Base-by-base conservation (phyloP, 257 asterid genomes). In the Knoxia roxburghii region DNA sequence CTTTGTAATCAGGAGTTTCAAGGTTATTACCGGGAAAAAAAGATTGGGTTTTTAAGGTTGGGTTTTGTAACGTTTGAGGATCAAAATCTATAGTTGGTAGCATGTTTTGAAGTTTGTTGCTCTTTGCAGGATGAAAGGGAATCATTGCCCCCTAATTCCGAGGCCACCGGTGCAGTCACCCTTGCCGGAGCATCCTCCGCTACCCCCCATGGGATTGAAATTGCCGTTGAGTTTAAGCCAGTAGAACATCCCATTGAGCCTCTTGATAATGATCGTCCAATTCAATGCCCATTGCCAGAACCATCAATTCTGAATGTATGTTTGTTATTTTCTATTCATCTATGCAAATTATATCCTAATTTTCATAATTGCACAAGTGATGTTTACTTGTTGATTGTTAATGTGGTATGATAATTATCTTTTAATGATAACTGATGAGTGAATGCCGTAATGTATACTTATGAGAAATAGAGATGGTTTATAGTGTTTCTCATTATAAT, bases 261-360 rank as follows among this genome's bases (percentile, higher is more conserved):
- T 68, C 81, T 79, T 9, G 84, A 89, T 73, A 80, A 78, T 65
- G 98, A 92, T 77, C 84, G 72, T 61, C 97, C 98, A 35, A 73
- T 89, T 73, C 95, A 76, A 24, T 92, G 97, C 68, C 97, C 98
- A 2, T 55, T 86, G 65, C 97, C 95, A 9, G 98, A 92, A 80
- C 98, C 98, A 71, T 92, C 96, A 20, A 81, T 86, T 61, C 87
- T 89, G n/a, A 89, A 86, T 72, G 98, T 92, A 78, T 86, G 89
- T 70, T 65, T 43, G 30, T 20, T 37, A 32, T 46, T 51, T 32
- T 67, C 10, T 48, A 60, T 21, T n/a, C 41, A 37, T 37, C 9
- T 37, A 37, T 37, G 9, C 41, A 37, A 37, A 4, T 37, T 37
- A 4, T 37, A n/a, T n/a, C n/a, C n/a, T n/a, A n/a, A n/a, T n/a